A percentile compares a stretch with the other conserved stretches of the same genome.
phyloP scores from a whole-genome alignment of 1,139 yeast genomes.

The Zygosaccharomyces sapae region DNA sequence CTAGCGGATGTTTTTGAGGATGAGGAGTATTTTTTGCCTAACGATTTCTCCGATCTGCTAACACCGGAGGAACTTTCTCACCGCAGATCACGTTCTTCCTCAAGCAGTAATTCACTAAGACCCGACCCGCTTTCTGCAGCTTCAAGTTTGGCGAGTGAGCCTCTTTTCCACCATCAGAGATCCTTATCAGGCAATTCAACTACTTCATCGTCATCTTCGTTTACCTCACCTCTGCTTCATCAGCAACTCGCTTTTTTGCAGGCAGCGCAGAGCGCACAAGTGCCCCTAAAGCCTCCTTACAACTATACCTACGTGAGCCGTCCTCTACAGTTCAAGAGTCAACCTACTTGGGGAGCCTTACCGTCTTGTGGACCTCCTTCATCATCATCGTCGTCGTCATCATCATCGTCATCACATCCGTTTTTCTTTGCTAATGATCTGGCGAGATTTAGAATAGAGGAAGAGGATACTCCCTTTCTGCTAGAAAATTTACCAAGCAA shows the following conservation, averaged over 20 bases:
- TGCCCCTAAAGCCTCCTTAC: slow-evolving; percentile 8
- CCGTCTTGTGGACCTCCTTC: slow-evolving; percentile 11
- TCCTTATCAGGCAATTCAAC: slow-evolving; percentile 12
- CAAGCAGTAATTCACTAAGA: slow-evolving; percentile 10
- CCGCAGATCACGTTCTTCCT: slow-evolving; percentile 21
- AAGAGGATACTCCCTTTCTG: slow-evolving; percentile 18
- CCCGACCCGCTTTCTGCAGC: slow-evolving; percentile 10
- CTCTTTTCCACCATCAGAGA: slow-evolving; percentile 9
- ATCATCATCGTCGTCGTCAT: slow-evolving; percentile 8
- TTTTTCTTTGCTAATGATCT: slow-evolving; percentile 9
- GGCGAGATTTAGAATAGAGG: slow-evolving; percentile 18
- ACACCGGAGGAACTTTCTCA: slow-evolving; percentile 22
- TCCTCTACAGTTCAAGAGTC: slow-evolving; percentile 9
- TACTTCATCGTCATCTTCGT: slow-evolving; percentile 11
- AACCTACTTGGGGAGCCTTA: background rate
- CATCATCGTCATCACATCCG: background rate
- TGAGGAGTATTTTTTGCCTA: slow-evolving; percentile 22
- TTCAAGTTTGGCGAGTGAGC: slow-evolving; percentile 3
- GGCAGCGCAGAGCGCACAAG: slow-evolving; percentile 7
- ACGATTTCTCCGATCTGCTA: slow-evolving; percentile 23
- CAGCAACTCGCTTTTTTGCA: slow-evolving; percentile 13
- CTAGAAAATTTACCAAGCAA: slow-evolving; percentile 14
- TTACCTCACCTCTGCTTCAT: slow-evolving; percentile 14
- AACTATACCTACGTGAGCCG: slow-evolving; percentile 8
- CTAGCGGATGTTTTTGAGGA: slow-evolving; percentile 10